Conservation (phyloP, 2,329 filamentous ascomycete species). For the Stachybotrys chartarum region DNA sequence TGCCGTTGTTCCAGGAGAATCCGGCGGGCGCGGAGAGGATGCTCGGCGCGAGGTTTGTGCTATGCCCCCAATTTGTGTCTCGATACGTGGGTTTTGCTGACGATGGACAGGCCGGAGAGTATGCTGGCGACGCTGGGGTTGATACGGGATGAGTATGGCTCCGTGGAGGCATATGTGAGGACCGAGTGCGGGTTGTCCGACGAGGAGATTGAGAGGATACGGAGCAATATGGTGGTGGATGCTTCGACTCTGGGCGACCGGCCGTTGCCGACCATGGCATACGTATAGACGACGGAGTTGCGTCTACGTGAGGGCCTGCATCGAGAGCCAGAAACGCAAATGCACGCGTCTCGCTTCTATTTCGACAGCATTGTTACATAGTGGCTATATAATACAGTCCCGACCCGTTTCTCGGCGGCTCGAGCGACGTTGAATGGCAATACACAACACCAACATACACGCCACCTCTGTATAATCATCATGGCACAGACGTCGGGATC, state of each 20-base stretch:
- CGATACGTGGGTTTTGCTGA: background rate
- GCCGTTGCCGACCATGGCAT: background rate
- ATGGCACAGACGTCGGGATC: slow-evolving; percentile 58
- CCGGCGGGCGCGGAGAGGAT: slow-evolving; percentile 34
- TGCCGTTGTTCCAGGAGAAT: slow-evolving; percentile 41
- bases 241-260: background rate
- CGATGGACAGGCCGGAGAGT: slow-evolving; percentile 30
- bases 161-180: slow-evolving; percentile 56
- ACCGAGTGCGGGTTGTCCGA: slow-evolving; percentile 50
- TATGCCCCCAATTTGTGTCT: background rate
- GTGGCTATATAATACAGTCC: slow-evolving; percentile 2
- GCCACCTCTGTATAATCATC: slow-evolving; percentile 10
- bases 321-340: too few species aligned
- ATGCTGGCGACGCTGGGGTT: slow-evolving; percentile 44
- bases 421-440: slow-evolving; percentile 2
- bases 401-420: background rate
- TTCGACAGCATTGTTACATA: background rate
- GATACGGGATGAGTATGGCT: slow-evolving; percentile 53
- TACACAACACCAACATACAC: slow-evolving; percentile 8
- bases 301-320: too few species aligned
- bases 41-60: slow-evolving; percentile 34
- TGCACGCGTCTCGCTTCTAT: background rate
- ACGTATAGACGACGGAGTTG: too few species aligned
- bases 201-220: slow-evolving; percentile 45
- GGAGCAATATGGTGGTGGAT: slow-evolving; percentile 38